A percentile compares a stretch with the other conserved stretches of the same genome.
Conservation (phyloP, 495 filamentous ascomycete species). For the Podospora pseudocomata region DNA sequence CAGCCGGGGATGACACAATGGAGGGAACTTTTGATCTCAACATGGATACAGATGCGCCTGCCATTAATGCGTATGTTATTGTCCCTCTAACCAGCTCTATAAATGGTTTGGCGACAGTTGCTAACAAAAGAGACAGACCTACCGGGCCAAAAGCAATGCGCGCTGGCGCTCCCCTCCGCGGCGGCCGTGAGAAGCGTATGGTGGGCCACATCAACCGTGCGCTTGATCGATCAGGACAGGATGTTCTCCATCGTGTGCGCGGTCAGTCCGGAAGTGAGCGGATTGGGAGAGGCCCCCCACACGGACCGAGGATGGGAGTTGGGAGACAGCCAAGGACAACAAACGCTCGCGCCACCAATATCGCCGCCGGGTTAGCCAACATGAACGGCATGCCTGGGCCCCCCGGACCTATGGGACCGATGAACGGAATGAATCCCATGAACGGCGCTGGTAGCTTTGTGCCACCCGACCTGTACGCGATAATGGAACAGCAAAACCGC, state of each 20-base stretch:
- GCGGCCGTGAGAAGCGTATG: conserved; percentile 67
- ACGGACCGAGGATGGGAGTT: conserved; percentile 60
- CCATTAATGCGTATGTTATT: conserved; percentile 61
- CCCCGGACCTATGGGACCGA: conserved; percentile 29
- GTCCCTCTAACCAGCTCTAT: neutral
- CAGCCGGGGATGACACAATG: conserved; percentile 27
- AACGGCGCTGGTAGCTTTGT: conserved; percentile 30
- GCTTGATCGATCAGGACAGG: conserved; percentile 74
- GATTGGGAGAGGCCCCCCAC: conserved; percentile 69
- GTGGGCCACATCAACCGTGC: conserved; percentile 81
- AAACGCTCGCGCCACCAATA: conserved; percentile 41
- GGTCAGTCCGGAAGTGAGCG: conserved; percentile 67
- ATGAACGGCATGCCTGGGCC: conserved; percentile 36
- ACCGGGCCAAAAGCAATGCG: conserved; percentile 97
- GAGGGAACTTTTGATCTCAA: conserved; percentile 53
- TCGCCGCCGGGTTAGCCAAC: conserved; percentile 42
- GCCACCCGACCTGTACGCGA: conserved; percentile 75
- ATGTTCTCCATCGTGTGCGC: conserved; percentile 76
- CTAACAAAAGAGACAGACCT: conserved; percentile 57
- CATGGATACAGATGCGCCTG: conserved; percentile 56
- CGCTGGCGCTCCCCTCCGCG: conserved; percentile 49
- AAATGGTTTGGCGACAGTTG: neutral
- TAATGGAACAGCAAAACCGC: conserved; percentile 85
- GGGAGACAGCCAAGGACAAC: conserved; percentile 51
- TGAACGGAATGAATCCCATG: conserved; percentile 40